A percentile compares a stretch with the other conserved stretches of the same genome.
Conservation (phyloP, 2,329 filamentous ascomycete species). For the Stylonectria norvegica region DNA sequence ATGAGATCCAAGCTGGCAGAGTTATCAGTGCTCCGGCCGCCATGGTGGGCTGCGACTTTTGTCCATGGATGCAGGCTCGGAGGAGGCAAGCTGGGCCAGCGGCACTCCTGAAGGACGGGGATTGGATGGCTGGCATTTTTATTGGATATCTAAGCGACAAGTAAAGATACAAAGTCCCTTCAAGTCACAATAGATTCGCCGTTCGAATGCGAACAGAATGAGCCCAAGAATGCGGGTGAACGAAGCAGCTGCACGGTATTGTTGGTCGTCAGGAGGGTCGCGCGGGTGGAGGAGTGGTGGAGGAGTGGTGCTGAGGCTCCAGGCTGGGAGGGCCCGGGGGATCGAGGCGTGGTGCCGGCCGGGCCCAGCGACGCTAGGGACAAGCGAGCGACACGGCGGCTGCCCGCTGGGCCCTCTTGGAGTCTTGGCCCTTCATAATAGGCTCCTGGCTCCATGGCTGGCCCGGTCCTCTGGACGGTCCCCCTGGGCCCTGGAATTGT, state of each 20-base stretch:
- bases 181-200: constrained; percentile 34
- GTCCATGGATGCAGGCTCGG: constrained; percentile 9
- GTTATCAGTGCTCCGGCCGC: constrained; percentile 2
- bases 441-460: too few relatives aligned
- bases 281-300: constrained; percentile 32
- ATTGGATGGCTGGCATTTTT: constrained; percentile 4
- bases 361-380: not conserved
- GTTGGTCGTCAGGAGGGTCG: constrained; percentile 31
- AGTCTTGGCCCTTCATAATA: too few relatives aligned
- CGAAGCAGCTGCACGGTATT: constrained; percentile 26
- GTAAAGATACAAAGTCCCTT: not conserved
- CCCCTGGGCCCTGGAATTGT: too few relatives aligned
- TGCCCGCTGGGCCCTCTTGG: not conserved
- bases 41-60: constrained; percentile 8
- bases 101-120: constrained; percentile 12
- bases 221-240: constrained; percentile 61
- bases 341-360: constrained; percentile 13
- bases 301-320: constrained; percentile 10
- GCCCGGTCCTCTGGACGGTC: too few relatives aligned
- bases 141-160: constrained; percentile 10
- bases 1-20: not conserved
- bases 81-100: constrained; percentile 12
- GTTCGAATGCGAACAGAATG: constrained; percentile 50
- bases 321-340: constrained; percentile 4
- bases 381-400: not conserved